Evolutionary conservation across 2,329 filamentous ascomycete genomes (phyloP).

Genomic region (Penicillium sclerotigenum): DNA sequence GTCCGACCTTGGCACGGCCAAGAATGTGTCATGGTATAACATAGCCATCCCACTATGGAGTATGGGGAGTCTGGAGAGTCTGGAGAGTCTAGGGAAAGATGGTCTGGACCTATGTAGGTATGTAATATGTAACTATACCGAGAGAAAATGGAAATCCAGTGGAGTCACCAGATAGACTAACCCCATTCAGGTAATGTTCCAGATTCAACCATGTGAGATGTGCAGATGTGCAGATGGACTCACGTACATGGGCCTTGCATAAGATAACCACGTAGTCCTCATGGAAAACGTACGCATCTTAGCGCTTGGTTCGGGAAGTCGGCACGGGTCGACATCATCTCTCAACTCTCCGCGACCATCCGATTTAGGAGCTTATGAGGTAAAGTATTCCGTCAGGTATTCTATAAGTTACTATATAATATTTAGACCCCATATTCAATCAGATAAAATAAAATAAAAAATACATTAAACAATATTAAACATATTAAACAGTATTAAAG

Average conservation of each 20-base stretch:
- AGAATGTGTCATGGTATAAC: neutral
- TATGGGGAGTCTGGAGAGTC: neutral
- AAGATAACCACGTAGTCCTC: too few relatives aligned
- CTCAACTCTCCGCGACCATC: neutral
- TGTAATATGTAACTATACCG: neutral
- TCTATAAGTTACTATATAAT: too few relatives aligned
- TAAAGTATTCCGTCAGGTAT: neutral
- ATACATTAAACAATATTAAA: too few relatives aligned
- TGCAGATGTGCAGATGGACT: too few relatives aligned
- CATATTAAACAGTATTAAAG: too few relatives aligned
- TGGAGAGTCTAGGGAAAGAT: neutral
- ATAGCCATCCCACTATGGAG: neutral
- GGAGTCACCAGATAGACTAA: conserved; percentile 12
- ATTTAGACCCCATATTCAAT: too few relatives aligned
- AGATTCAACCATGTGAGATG: conserved; percentile 14
- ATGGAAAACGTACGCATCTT: too few relatives aligned
- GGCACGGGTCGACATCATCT: conserved; percentile 3
- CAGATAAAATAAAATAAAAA: neutral
- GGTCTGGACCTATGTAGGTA: neutral
- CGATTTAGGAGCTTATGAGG: neutral
- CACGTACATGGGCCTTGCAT: too few relatives aligned
- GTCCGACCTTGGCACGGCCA: neutral
- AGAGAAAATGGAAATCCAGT: neutral
- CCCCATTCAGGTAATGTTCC: conserved; percentile 20
- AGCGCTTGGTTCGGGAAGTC: neutral